Evolutionary conservation across 2,329 filamentous ascomycete genomes (phyloP), one percentile per base, ranked within the genome.

Genomic region (Elsinoe perseae): DNA sequence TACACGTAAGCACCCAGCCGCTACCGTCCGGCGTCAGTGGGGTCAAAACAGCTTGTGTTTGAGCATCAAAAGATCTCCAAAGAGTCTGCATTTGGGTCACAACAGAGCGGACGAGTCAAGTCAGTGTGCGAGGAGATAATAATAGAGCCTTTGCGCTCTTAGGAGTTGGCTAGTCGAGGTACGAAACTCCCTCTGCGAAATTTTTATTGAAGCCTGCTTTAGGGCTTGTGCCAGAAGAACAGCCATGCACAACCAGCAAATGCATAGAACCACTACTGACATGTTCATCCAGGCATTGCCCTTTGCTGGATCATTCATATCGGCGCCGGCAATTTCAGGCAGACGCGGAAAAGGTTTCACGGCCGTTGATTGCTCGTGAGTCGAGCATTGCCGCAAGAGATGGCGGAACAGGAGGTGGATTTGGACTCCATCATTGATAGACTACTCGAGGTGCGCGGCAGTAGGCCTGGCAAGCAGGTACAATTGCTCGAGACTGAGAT

Each of bases 401-500:
- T 88, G 85, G 84, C 84, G 73, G 85, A 87, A 70, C 81, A 89
- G 77, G 92, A 97, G 77, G 89, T 97, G 77, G 92, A 97, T 78
- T 82, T 98, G 78, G 93, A 98, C 77, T 96, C 91, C 69, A 95
- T 97, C 84, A 97, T 98, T 80, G 92, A 97, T 76, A 85, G 93
- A 75, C 83, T 98, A 70, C 81, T 97, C 70, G 93, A 98, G 78
- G 93, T 97, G 71, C 87, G 93, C 76, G 93, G 92, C 72, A 96
- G 91, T 81, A 86, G 93, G 70, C 93, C 93, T 58, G 93, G 93
- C 68, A 98, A 98, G 80, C 93, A 97, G 77, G 93, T 98, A 56
- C 92, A 97, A 78, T 83, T 98, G 64, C 80, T 95, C 64, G 93
- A 98, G 75, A 85, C 89, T 60, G 93, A 97, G 78, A 98, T 98